Evolutionary conservation across 352 stramenopile species (phyloP).

Genomic region (Phytopythium vexans): DNA sequence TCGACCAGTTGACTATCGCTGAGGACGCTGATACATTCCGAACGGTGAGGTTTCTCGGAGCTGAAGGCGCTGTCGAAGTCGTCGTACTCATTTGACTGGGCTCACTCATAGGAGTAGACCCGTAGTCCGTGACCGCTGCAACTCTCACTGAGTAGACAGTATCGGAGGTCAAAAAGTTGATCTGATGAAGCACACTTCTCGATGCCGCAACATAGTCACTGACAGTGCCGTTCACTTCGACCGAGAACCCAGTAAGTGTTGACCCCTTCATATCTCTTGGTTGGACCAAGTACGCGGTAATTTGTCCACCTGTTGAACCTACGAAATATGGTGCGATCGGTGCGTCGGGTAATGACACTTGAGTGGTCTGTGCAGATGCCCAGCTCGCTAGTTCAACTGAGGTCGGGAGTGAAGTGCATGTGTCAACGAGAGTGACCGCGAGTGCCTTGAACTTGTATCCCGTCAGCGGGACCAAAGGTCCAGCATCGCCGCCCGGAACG

Average conservation of each 20-base stretch:
- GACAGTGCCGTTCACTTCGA: constrained; percentile 24
- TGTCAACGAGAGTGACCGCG: constrained; percentile 42
- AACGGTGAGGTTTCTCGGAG: constrained; percentile 24
- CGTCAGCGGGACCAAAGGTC: constrained; percentile 24
- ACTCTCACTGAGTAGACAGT: constrained; percentile 29
- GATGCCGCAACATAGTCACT: constrained; percentile 14
- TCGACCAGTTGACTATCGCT: constrained; percentile 29
- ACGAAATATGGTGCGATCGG: constrained; percentile 50
- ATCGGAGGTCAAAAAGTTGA: constrained; percentile 24
- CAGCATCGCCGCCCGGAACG: constrained; percentile 14
- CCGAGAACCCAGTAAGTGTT: constrained; percentile 34
- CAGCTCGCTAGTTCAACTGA: constrained; percentile 10
- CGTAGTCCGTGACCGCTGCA: constrained; percentile 38
- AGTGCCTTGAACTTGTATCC: constrained; percentile 53
- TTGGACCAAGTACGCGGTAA: constrained; percentile 41
- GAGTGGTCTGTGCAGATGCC: constrained; percentile 20
- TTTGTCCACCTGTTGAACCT: constrained; percentile 38
- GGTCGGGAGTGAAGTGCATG: constrained; percentile 26
- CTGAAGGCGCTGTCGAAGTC: constrained; percentile 19
- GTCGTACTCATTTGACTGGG: constrained; percentile 22
- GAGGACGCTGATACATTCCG: constrained; percentile 32
- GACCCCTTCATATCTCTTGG: constrained; percentile 53
- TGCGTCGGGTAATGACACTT: constrained; percentile 27
- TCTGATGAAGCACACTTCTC: constrained; percentile 18
- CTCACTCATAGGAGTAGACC: constrained; percentile 30